These are phyloP conservation scores for Pittosporum tobira DNA, from an alignment of 129 eudicot genomes.

Conservation along the genomic window DNA sequence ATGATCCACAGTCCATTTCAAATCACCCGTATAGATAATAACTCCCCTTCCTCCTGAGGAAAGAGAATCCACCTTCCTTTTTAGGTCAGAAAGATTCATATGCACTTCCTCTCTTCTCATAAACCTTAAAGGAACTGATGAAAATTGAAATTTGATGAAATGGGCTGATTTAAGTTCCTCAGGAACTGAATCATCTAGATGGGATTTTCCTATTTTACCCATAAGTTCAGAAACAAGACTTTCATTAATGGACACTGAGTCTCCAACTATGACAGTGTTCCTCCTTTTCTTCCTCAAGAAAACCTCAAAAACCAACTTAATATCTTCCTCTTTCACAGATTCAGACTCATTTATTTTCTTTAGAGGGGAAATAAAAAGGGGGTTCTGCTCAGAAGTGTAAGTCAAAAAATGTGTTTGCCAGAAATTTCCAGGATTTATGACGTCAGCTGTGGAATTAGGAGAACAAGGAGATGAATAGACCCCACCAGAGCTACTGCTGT, in stretches of 20 bases:
- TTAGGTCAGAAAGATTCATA: constrained; percentile 56
- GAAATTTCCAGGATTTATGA: constrained; percentile 28
- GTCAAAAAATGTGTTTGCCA: constrained; percentile 48
- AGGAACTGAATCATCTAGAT: constrained; percentile 32
- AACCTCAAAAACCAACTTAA: constrained; percentile 53
- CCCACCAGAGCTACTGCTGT: constrained; percentile 42
- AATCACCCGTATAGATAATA: constrained; percentile 64
- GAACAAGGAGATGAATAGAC: constrained; percentile 79
- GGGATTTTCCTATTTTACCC: constrained; percentile 46
- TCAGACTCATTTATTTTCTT: constrained; percentile 14
- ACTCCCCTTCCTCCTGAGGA: constrained; percentile 50
- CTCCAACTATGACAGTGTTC: constrained; percentile 62
- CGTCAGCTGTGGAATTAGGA: constrained; percentile 26
- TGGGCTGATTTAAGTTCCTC: constrained; percentile 41
- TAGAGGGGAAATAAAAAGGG: constrained; percentile 33
- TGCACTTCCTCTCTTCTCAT: constrained; percentile 88
- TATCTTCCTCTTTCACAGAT: constrained; percentile 47
- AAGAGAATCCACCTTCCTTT: constrained; percentile 55
- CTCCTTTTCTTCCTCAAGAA: constrained; percentile 42
- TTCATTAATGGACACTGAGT: constrained; percentile 43
- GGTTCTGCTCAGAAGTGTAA: constrained; percentile 41
- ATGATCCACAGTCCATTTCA: constrained; percentile 64
- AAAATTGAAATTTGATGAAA: constrained; percentile 58
- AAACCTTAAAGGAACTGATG: constrained; percentile 56
- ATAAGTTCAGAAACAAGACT: constrained; percentile 44